These are phyloP conservation scores for Senecio squalidus DNA, from an alignment of 140 eudicot genomes.

Conservation along the genomic window DNA sequence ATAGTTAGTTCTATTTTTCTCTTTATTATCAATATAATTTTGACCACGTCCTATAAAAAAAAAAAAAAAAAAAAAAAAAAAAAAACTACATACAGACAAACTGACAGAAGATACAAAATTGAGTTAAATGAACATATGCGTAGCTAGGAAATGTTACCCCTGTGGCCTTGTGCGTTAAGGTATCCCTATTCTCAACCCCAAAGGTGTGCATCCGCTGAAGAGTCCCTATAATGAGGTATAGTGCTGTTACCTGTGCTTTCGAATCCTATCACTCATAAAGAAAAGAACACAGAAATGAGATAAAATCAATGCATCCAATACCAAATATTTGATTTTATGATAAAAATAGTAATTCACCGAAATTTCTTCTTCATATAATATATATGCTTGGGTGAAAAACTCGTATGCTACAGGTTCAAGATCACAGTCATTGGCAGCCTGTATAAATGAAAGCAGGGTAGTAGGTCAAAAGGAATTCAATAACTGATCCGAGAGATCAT, in stretches of 20 bases:
- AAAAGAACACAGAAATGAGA: slow-evolving; percentile 4
- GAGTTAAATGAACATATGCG: background rate
- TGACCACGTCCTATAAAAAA: too few species aligned
- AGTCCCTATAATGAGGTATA: slow-evolving; percentile 88
- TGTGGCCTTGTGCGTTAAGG: slow-evolving; percentile 96
- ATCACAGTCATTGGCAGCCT: slow-evolving; percentile 98
- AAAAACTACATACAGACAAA: too few species aligned
- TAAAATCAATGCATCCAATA: background rate
- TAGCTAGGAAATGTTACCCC: slow-evolving; percentile 60
- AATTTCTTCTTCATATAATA: slow-evolving; percentile 94
- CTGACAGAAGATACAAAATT: background rate
- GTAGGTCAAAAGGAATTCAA: slow-evolving; percentile 4
- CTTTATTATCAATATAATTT: too few species aligned
- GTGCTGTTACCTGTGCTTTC: slow-evolving; percentile 87
- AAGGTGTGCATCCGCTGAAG: slow-evolving; percentile 92
- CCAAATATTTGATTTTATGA: background rate
- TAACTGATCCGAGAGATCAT: background rate
- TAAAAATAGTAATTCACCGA: slow-evolving; percentile 42
- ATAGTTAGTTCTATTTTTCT: too few species aligned
- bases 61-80: too few species aligned
- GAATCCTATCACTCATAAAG: slow-evolving; percentile 61
- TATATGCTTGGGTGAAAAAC: slow-evolving; percentile 97
- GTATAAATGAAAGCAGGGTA: slow-evolving; percentile 14
- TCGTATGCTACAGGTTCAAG: slow-evolving; percentile 98
- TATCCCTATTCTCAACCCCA: slow-evolving; percentile 96